Percentiles rank a stretch among this genome's conserved stretches.
Conservation (phyloP, 2,329 filamentous ascomycete species). For the Neopestalotiopsis rosae region DNA sequence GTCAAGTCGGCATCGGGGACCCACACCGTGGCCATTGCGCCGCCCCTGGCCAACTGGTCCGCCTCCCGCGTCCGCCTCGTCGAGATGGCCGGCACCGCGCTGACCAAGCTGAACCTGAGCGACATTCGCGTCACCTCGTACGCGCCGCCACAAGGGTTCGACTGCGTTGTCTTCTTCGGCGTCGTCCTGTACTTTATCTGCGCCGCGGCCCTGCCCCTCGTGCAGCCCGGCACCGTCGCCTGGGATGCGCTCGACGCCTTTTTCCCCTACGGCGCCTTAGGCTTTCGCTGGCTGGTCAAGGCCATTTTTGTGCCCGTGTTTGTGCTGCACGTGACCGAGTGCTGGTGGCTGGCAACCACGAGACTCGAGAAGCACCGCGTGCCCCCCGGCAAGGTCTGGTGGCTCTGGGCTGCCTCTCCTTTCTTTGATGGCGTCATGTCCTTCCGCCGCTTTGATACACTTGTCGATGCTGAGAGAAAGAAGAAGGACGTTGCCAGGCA, state of each 20-base stretch:
- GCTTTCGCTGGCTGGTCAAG: slow-evolving; percentile 64
- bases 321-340: slow-evolving; percentile 69
- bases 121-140: slow-evolving; percentile 48
- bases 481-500: slow-evolving; percentile 48
- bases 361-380: slow-evolving; percentile 55
- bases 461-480: slow-evolving; percentile 49
- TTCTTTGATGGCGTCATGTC: slow-evolving; percentile 60
- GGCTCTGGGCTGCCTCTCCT: slow-evolving; percentile 56
- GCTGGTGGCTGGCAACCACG: slow-evolving; percentile 54
- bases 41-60: slow-evolving; percentile 69
- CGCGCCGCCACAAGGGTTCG: slow-evolving; percentile 45
- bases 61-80: slow-evolving; percentile 76
- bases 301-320: slow-evolving; percentile 64
- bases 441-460: slow-evolving; percentile 56
- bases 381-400: slow-evolving; percentile 53
- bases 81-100: slow-evolving; percentile 67
- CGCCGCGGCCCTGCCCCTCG: slow-evolving; percentile 52
- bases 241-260: slow-evolving; percentile 55
- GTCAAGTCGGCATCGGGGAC: slow-evolving; percentile 56
- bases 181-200: slow-evolving; percentile 60
- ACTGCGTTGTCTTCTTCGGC: slow-evolving; percentile 58
- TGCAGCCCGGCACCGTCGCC: slow-evolving; percentile 55
- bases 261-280: slow-evolving; percentile 56
- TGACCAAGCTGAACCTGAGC: slow-evolving; percentile 65
- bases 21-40: slow-evolving; percentile 67